Conservation (phyloP, 495 filamentous ascomycete species). For the Alectoria sarmentosa region DNA sequence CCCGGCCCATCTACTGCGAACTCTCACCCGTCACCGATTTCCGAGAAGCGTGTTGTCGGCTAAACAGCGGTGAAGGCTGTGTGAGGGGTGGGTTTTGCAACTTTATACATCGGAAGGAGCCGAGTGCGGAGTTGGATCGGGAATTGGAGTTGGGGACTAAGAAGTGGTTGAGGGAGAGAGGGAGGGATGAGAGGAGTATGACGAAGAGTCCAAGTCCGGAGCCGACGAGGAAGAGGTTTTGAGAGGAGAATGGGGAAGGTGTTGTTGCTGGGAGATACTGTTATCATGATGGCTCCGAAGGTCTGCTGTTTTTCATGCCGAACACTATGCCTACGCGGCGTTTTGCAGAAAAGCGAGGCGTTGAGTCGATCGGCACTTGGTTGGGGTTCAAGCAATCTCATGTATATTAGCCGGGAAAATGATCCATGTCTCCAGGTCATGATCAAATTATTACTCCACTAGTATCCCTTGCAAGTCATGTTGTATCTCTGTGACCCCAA, state of each 20-base stretch:
- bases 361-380: not conserved
- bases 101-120: slow-evolving; percentile 97
- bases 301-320: not conserved
- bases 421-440: not conserved
- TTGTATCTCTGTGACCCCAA: not conserved
- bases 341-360: slow-evolving; percentile 14
- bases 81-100: slow-evolving; percentile 97
- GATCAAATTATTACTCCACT: not conserved
- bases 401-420: slow-evolving; percentile 2
- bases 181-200: slow-evolving; percentile 77
- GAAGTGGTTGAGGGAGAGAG: slow-evolving; percentile 89
- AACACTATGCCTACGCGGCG: too few relatives aligned
- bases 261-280: not conserved
- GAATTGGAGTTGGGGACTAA: slow-evolving; percentile 83
- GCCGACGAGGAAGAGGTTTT: slow-evolving; percentile 63
- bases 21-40: slow-evolving; percentile 96
- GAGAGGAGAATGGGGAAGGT: slow-evolving; percentile 18
- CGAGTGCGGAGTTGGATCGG: slow-evolving; percentile 74
- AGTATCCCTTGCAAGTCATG: not conserved
- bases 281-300: not conserved
- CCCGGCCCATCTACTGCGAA: slow-evolving; percentile 96
- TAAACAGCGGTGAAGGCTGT: slow-evolving; percentile 93
- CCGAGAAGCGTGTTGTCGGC: slow-evolving; percentile 90
- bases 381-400: not conserved
- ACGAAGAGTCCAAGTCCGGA: slow-evolving; percentile 69